Evolutionary conservation across 345 rosid genomes (phyloP).

Genomic region (Brassica nigra): DNA sequence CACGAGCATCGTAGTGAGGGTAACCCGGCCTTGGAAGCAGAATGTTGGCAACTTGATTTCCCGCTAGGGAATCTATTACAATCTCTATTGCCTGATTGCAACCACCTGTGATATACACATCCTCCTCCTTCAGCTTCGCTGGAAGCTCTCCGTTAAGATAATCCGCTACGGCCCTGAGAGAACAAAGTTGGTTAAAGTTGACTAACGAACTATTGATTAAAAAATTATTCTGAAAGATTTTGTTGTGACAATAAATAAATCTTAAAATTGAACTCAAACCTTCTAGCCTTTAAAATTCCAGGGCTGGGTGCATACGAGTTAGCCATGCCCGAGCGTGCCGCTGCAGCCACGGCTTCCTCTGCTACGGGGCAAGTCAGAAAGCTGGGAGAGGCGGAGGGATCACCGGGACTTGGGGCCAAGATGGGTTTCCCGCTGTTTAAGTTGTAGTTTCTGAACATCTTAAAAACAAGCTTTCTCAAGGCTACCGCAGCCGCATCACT

Average conservation of each 20-base stretch:
- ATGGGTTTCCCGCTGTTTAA: slow-evolving; percentile 36
- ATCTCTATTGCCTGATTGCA: slow-evolving; percentile 58
- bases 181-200: not conserved
- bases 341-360: slow-evolving; percentile 51
- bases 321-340: slow-evolving; percentile 50
- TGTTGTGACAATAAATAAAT: not conserved
- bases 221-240: not conserved
- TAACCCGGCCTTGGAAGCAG: slow-evolving; percentile 40
- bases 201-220: not conserved
- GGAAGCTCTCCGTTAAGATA: slow-evolving; percentile 49
- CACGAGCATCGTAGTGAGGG: slow-evolving; percentile 47
- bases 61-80: slow-evolving; percentile 41
- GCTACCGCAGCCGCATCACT: slow-evolving; percentile 33
- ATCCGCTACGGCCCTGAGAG: slow-evolving; percentile 50
- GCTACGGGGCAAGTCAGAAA: slow-evolving; percentile 51
- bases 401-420: slow-evolving; percentile 59
- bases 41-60: slow-evolving; percentile 49
- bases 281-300: slow-evolving; percentile 60
- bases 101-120: slow-evolving; percentile 54
- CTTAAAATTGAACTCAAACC: slow-evolving; percentile 27
- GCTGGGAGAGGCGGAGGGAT: slow-evolving; percentile 53
- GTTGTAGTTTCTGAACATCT: slow-evolving; percentile 40
- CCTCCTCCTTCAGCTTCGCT: slow-evolving; percentile 45
- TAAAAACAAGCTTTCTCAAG: slow-evolving; percentile 41
- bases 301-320: slow-evolving; percentile 47